These are phyloP conservation scores for Xerocomus spinulosus DNA, from an alignment of 768 basidiomycete genomes.

Conservation along the genomic window DNA sequence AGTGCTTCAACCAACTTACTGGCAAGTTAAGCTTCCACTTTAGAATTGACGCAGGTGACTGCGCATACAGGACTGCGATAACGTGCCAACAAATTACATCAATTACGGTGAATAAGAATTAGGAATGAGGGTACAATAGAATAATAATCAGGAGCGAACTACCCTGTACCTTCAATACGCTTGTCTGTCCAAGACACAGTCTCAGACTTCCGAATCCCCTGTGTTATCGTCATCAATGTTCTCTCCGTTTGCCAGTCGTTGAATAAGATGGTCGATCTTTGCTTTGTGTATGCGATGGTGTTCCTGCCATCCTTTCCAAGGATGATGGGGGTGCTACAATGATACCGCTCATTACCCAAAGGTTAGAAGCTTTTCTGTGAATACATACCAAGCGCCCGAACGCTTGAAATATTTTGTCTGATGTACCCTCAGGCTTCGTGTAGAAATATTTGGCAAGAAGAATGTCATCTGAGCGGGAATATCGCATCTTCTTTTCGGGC, in stretches of 20 bases:
- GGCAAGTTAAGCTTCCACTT: too few relatives aligned
- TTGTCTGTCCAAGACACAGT: slow-evolving; percentile 3
- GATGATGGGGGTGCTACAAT: slow-evolving; percentile 78
- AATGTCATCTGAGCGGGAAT: slow-evolving; percentile 74
- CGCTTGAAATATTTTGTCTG: slow-evolving; percentile 78
- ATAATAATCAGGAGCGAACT: slow-evolving; percentile 6
- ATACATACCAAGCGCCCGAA: slow-evolving; percentile 64
- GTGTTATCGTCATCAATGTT: slow-evolving; percentile 37
- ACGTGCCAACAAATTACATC: too few relatives aligned
- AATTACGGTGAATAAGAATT: not conserved
- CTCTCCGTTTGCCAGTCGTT: slow-evolving; percentile 56
- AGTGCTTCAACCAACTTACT: too few relatives aligned
- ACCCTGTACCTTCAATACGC: too few relatives aligned
- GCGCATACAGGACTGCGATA: too few relatives aligned
- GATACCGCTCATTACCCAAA: not conserved
- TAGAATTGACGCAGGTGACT: too few relatives aligned
- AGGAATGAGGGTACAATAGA: slow-evolving; percentile 10
- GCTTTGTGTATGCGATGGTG: slow-evolving; percentile 85
- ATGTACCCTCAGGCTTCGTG: slow-evolving; percentile 72
- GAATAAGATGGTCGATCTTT: slow-evolving; percentile 78
- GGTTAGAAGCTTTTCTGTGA: not conserved
- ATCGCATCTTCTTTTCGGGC: slow-evolving; percentile 86
- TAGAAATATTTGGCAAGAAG: slow-evolving; percentile 72
- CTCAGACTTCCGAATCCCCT: slow-evolving; percentile 27
- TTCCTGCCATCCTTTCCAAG: slow-evolving; percentile 94